Base-by-base conservation (phyloP, 2,329 filamentous ascomycete species). In the Colletotrichum camelliae region DNA sequence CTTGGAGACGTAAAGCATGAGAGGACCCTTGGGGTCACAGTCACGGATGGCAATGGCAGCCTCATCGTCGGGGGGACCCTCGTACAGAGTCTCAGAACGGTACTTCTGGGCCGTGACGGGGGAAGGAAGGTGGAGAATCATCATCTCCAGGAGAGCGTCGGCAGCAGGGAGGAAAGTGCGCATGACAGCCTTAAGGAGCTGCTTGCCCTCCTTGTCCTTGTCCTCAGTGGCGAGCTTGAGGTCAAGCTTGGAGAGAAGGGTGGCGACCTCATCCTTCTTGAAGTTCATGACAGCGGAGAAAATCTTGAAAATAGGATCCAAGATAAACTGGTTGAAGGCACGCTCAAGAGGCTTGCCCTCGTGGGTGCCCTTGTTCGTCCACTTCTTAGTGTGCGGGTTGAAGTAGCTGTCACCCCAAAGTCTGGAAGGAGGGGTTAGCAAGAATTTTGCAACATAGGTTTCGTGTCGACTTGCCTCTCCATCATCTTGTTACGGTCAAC, bases 1-100 rank as follows among this genome's bases (percentile, higher is more conserved):
- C 95, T 99, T 99, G 88, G 97, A 99, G 88, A 99, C 96, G 94
- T 99, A 99, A 82, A 98, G 92, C 97, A 99, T 99, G 89, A 99
- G 97, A 84, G 96, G 95, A 87, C 92, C 97, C 91, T 98, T 98
- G 88, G 96, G 92, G 88, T 99, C 95, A 88, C 97, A 98, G 92
- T 98, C 96, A 84, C 96, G 96, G 92, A 99, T 98, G 92, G 93
- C 96, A 86, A 98, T 94, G 90, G 94, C 96, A 83, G 93, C 93
- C 88, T 95, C 94, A 83, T 99, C 97, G 86, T 99, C 97, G 76
- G 90, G 84, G 82, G 97, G 97, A 92, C 97, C 97, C 92, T 99
- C 97, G 91, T 99, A 99, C 80, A 99, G 93, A 86, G 96, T 98
- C 93, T 98, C 97, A 84, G 92, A 94, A 94, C 97, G 97, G 93